Base-by-base conservation (phyloP, 345 rosid genomes). In the Brassica nigra region DNA sequence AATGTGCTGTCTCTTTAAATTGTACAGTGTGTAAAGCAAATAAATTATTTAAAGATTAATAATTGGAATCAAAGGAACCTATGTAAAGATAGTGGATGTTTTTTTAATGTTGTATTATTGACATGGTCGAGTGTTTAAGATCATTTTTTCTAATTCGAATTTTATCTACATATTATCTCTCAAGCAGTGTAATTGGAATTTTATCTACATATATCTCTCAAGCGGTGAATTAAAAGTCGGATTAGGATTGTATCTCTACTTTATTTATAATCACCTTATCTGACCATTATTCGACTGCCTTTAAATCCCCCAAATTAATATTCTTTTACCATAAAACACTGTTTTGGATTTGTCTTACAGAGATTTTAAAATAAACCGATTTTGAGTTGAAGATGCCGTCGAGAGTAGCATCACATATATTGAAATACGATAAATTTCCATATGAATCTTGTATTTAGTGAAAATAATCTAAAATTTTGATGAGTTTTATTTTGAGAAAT, bases 31-130 rank as follows among this genome's bases (percentile, higher is more conserved):
- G 28, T 23, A 28, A 33, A 69, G 70, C 34, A 49, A 62, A 33
- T 8, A 18, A 62, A 47, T 9, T 8, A 20, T 70, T 58, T 33
- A n/a, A 5, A 23, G 5, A 29, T 44, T 36, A 34, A 34, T 23
- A 63, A 10, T 34, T 61, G 42, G 44, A 23, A 36, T n/a, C 58
- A 78, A 63, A 54, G n/a, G 65, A 52, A 77, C 12, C 57, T 23
- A n/a, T 11, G 8, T 14, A 20, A 70, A 4, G 16, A 9, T 70
- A 63, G 66, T 63, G 76, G 76, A 15, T 10, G 37, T 34, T 34
- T 70, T 70, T 62, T 49, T 27, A 77, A 15, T 10, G 37, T 34
- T 34, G 75, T 70, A 70, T 49, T 27, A 77, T 70, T 77, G 80
- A 31, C 33, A 23, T 23, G 39, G 57, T 62, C 29, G 39, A 52